Conservation (phyloP, 306 rosid genomes). For the Vigna reflexopilosa region DNA sequence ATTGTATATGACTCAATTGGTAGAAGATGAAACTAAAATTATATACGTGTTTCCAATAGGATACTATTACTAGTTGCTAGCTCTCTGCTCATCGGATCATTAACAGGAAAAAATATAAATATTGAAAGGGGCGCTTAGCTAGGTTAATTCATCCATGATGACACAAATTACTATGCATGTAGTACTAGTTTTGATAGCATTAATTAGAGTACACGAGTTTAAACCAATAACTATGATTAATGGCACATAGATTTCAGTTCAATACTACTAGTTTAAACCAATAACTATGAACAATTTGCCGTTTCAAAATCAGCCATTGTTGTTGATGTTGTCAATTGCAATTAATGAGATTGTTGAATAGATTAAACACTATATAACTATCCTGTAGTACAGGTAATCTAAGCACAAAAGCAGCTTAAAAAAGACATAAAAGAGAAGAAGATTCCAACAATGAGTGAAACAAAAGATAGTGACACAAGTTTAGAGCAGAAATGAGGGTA, state of each 20-base stretch:
- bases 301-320: constrained; percentile 26
- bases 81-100: not conserved
- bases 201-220: not conserved
- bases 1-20: not conserved
- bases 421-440: constrained; percentile 40
- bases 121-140: not conserved
- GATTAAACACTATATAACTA: not conserved
- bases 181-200: not conserved
- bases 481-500: constrained; percentile 40
- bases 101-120: not conserved
- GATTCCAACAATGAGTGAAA: constrained; percentile 59
- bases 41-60: not conserved
- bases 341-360: not conserved
- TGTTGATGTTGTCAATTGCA: constrained; percentile 1
- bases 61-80: not conserved
- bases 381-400: constrained; percentile 48
- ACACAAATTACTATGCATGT: not conserved
- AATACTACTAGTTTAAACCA: not conserved
- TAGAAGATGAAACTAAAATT: not conserved
- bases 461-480: constrained; percentile 58
- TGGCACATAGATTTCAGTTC: not conserved
- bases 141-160: not conserved
- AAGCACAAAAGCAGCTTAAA: constrained; percentile 38
- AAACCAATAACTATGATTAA: not conserved
- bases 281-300: constrained; percentile 29